Evolutionary conservation across 495 filamentous ascomycete species (phyloP).

Genomic region (Podospora tetraspora): DNA sequence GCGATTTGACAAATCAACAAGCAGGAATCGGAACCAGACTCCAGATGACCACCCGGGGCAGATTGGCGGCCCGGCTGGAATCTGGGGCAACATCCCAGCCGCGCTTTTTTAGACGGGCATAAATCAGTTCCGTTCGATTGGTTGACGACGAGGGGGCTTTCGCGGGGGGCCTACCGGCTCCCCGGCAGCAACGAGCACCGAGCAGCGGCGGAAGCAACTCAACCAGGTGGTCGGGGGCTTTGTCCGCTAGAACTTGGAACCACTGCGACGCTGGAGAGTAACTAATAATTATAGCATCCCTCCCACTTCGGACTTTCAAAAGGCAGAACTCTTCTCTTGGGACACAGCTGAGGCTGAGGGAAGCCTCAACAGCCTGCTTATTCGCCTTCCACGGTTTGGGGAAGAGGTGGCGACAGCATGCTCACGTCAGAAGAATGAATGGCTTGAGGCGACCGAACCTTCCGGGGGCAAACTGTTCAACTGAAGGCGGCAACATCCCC

Average conservation of each 20-base stretch:
- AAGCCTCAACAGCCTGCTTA: not conserved
- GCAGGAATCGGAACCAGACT: not conserved
- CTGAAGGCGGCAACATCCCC: too few relatives aligned
- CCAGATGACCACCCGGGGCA: not conserved
- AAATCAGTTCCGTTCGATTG: constrained; percentile 5
- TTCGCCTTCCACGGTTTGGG: not conserved
- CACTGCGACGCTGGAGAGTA: not conserved
- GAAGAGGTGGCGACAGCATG: not conserved
- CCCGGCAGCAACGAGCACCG: constrained; percentile 3
- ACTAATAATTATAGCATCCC: not conserved
- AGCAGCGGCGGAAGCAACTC: not conserved
- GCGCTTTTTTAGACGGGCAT: not conserved
- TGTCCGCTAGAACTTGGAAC: not conserved
- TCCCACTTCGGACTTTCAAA: not conserved
- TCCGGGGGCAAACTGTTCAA: not conserved
- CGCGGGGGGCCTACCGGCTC: constrained; percentile 8
- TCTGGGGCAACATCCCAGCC: constrained; percentile 1
- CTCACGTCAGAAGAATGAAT: not conserved
- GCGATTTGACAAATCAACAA: not conserved
- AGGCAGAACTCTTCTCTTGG: not conserved
- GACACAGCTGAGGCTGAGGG: not conserved
- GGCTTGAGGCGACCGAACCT: not conserved
- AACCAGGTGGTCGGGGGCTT: not conserved
- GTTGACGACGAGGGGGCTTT: not conserved
- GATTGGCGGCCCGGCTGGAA: constrained; percentile 5